Percentiles rank a stretch among this genome's conserved stretches.
These are phyloP conservation scores for Globisporangium middletonii DNA, from an alignment of 352 stramenopile genomes.

Conservation along the genomic window DNA sequence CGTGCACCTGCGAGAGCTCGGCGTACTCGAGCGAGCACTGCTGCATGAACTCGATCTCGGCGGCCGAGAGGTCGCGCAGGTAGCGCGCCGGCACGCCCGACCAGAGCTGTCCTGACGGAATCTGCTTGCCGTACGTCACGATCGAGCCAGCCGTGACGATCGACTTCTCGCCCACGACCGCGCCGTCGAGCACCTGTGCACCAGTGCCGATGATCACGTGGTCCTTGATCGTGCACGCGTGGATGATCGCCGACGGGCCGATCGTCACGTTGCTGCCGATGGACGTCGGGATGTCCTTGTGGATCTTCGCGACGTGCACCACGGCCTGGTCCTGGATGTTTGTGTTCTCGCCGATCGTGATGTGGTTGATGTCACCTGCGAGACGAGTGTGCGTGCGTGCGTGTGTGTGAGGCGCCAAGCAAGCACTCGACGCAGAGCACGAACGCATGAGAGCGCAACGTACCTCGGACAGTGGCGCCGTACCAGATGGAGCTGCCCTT, in stretches of 20 bases:
- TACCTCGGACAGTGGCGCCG: conserved; percentile 84
- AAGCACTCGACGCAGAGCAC: neutral
- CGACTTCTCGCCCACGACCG: conserved; percentile 82
- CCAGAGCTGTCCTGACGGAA: conserved; percentile 89
- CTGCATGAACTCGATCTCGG: conserved; percentile 88
- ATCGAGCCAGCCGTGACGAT: conserved; percentile 89
- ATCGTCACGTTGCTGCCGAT: conserved; percentile 91
- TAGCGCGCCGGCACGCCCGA: conserved; percentile 79
- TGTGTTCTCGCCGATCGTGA: conserved; percentile 92
- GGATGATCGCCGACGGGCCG: conserved; percentile 81
- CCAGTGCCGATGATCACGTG: conserved; percentile 91
- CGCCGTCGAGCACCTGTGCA: conserved; percentile 87
- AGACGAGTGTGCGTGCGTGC: too few relatives aligned
- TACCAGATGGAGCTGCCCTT: conserved; percentile 92
- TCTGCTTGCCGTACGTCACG: conserved; percentile 79
- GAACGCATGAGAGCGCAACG: neutral
- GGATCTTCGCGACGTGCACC: conserved; percentile 93
- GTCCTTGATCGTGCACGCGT: conserved; percentile 91
- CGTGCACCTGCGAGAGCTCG: conserved; percentile 72
- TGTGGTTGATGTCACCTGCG: conserved; percentile 86
- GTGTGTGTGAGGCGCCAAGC: neutral
- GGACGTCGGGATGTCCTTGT: conserved; percentile 85
- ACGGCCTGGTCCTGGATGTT: conserved; percentile 92
- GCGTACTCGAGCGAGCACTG: conserved; percentile 84
- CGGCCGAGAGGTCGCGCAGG: conserved; percentile 76